A percentile compares a stretch with the other conserved stretches of the same genome.
Conservation (phyloP, 257 asterid species). For the Solanum raphanifolium region DNA sequence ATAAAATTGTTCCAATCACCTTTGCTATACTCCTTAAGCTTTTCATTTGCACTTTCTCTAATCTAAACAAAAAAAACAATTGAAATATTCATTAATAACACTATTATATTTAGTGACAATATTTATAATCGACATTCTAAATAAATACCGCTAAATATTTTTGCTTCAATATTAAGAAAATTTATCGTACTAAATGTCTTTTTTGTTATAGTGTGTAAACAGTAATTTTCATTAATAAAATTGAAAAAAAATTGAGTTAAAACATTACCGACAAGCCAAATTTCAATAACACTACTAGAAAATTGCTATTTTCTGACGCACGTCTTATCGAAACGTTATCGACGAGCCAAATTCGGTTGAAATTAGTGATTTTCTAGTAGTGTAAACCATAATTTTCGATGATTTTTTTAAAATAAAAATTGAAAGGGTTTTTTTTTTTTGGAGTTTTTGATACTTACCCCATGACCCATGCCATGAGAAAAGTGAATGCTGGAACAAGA, state of each 20-base stretch:
- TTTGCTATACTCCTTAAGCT: conserved; percentile 45
- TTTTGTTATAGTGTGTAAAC: too few relatives aligned
- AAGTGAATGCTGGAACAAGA: conserved; percentile 30
- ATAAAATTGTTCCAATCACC: conserved; percentile 41
- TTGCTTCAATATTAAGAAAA: too few relatives aligned
- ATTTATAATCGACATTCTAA: too few relatives aligned
- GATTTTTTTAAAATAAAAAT: neutral
- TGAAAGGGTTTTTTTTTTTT: neutral
- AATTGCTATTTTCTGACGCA: too few relatives aligned
- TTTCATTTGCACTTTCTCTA: conserved; percentile 37
- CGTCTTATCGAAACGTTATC: neutral
- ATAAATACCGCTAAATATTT: too few relatives aligned
- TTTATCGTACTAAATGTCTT: too few relatives aligned
- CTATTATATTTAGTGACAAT: too few relatives aligned
- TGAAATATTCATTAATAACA: too few relatives aligned
- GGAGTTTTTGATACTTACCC: conserved; percentile 15
- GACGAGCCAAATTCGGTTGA: neutral
- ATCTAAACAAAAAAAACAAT: neutral
- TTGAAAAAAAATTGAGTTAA: too few relatives aligned
- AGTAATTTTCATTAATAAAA: too few relatives aligned
- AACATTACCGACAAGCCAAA: too few relatives aligned
- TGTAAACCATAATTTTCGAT: neutral
- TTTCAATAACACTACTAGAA: too few relatives aligned
- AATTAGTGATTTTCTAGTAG: neutral
- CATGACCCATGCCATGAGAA: conserved; percentile 18